Base-by-base conservation (phyloP, 805 yeast genomes). In the Candida chilensis region DNA sequence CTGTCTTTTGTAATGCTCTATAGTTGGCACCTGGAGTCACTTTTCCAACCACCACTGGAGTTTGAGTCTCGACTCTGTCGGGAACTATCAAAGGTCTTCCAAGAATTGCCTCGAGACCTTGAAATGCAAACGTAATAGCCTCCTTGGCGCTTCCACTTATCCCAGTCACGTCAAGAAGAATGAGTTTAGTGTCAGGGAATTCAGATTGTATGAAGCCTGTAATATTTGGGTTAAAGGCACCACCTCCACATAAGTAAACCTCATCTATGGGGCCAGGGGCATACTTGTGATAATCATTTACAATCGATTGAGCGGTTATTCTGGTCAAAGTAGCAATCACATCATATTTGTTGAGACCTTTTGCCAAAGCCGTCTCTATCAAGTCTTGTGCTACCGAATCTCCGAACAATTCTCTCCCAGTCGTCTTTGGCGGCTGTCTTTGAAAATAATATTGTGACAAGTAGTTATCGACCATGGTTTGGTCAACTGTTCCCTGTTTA, bases 401-500 rank as follows among this genome's bases (percentile, higher is more conserved):
- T 3, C 51, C 45, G 35, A 47, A 47, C 16, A 43, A 30, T 30
- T 46, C 51, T 26, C 52, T 32, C 3, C 52, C 51, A 5, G 52
- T 46, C 2, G 52, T 45, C 28, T 45, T 47, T 4, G 52, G 52
- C 16, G 44, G 47, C 10, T 16, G 17, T 12, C 30, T 20, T 8
- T 32, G 12, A 31, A 47, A 47, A 34, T 45, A 47, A 11, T 32
- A 32, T 15, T 41, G 36, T 2, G 30, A 12, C 16, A 45, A 33
- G 31, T 27, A 46, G 20, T 39, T 40, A 17, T 41, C 43, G 2
- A 47, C 52, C 8, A 42, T 29, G 8, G 28, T 37, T 22, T 40
- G 40, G 35, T 42, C 40, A 5, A 44, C 45, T 3, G 11, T 30
- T 5, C 53, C 53, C 28, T 31, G 28, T 20, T 27, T 32, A 4